Base-by-base conservation (phyloP, 164 flowering plant genomes). In the Euptelea pleiosperma region DNA sequence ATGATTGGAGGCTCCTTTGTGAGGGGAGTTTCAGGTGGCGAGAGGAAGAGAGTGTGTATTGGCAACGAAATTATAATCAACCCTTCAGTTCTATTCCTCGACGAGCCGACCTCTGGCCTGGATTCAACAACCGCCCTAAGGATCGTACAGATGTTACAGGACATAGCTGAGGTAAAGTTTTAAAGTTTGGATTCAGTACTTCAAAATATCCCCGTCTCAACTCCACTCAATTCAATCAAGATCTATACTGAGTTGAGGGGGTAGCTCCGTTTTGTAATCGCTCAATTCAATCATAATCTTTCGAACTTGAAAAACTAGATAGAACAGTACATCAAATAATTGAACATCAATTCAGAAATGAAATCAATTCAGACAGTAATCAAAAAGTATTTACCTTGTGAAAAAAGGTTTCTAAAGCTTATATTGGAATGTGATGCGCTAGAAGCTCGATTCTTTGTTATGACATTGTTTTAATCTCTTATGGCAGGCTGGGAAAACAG, bases 21-120 rank as follows among this genome's bases (percentile, higher is more conserved):
- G 39, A 78, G 96, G n/a, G 99, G 99, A 44, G 87, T 93, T 57
- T 93, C 99, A 8, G 99, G 99, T 30, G 99, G 99, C 35, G 96
- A 93, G 66, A 83, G 97, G 73, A 90, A 90, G 69, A 82, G 99
- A 62, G 99, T 93, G 6, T 76, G 86, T 45, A 85, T 93, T 18
- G 99, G 97, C 43, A 85, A 79, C 42, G 99, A 93, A 79, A 90
- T 93, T 30, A 70, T 93, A 64, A 85, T 86, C 68, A 88, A 93
- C 61, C 97, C 99, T 58, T 93, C 99, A 0, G 75, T 93, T 25
- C 70, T 93, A 57, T 85, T 90, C 65, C 89, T 93, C 12, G 99
- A 93, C 51, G 99, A 93, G 75, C 99, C 99, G 10, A 93, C 97
- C 54, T 93, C 99, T 21, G 99, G 99, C 31, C 74, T 93, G 70